phyloP scores from a whole-genome alignment of 495 filamentous ascomycete genomes.

The Aspergillus affinis region DNA sequence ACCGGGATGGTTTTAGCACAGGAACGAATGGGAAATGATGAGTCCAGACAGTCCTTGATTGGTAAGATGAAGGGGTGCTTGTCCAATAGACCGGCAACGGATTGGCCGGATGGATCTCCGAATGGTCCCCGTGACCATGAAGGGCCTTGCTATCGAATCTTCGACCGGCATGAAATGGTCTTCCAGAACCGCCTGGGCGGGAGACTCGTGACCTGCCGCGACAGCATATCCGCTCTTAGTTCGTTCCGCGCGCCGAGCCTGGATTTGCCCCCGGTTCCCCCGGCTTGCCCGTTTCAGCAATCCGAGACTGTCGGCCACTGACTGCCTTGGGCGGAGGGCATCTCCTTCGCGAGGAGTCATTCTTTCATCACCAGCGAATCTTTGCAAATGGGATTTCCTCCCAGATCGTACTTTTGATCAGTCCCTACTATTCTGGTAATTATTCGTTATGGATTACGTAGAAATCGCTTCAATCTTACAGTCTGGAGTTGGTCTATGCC shows the following conservation, averaged over 20 bases:
- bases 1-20: not conserved
- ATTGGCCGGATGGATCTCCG: too few relatives aligned
- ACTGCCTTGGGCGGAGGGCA: too few relatives aligned
- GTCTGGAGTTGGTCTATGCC: not conserved
- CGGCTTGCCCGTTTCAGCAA: constrained; percentile 11
- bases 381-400: too few relatives aligned
- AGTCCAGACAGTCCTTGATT: not conserved
- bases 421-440: not conserved
- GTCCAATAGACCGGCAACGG: too few relatives aligned
- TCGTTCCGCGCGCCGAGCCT: constrained; percentile 4
- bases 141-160: not conserved
- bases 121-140: constrained; percentile 2
- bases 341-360: not conserved
- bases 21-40: not conserved
- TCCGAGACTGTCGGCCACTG: constrained; percentile 1
- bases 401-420: not conserved
- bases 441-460: not conserved
- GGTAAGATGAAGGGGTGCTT: not conserved
- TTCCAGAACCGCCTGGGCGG: constrained; percentile 4
- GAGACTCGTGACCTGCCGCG: not conserved
- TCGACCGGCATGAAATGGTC: not conserved
- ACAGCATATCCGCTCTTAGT: not conserved
- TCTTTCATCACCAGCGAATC: not conserved
- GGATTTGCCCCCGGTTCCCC: not conserved
- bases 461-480: not conserved